Percentiles rank a stretch among this genome's conserved stretches.
Conservation (phyloP, 2,329 filamentous ascomycete species). For the Verticillium dahliae region DNA sequence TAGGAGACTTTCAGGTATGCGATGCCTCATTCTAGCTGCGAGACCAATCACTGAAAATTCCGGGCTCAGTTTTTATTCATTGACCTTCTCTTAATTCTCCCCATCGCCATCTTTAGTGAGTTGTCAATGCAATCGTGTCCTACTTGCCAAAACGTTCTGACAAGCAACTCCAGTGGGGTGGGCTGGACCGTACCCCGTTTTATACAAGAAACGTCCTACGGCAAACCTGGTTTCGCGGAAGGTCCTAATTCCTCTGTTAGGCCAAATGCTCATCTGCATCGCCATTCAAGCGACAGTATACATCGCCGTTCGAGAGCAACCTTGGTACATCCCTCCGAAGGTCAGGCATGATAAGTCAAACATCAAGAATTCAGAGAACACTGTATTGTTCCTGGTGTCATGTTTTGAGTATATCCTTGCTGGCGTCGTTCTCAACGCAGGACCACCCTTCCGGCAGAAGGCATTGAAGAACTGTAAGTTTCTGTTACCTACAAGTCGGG, state of each 20-base stretch:
- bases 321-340: slow-evolving; percentile 81
- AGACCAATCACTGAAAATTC: background rate
- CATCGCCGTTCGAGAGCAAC: slow-evolving; percentile 66
- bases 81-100: slow-evolving; percentile 84
- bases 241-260: slow-evolving; percentile 80
- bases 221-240: slow-evolving; percentile 90
- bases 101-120: slow-evolving; percentile 89
- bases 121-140: slow-evolving; percentile 1
- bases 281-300: slow-evolving; percentile 70
- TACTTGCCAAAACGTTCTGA: background rate
- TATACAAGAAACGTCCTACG: slow-evolving; percentile 81
- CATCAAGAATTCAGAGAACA: slow-evolving; percentile 89
- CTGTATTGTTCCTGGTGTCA: slow-evolving; percentile 78
- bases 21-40: background rate
- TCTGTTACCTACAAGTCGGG: slow-evolving; percentile 1
- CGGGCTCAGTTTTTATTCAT: slow-evolving; percentile 74
- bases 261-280: slow-evolving; percentile 80
- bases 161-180: slow-evolving; percentile 66
- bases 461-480: slow-evolving; percentile 71
- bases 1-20: slow-evolving; percentile 82
- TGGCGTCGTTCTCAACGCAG: slow-evolving; percentile 85
- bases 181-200: slow-evolving; percentile 73
- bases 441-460: slow-evolving; percentile 77
- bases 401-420: slow-evolving; percentile 95
- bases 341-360: slow-evolving; percentile 75